Evolutionary conservation across 306 rosid species (phyloP), one percentile per base, ranked within the genome.

Genomic region (Ceratonia siliqua): DNA sequence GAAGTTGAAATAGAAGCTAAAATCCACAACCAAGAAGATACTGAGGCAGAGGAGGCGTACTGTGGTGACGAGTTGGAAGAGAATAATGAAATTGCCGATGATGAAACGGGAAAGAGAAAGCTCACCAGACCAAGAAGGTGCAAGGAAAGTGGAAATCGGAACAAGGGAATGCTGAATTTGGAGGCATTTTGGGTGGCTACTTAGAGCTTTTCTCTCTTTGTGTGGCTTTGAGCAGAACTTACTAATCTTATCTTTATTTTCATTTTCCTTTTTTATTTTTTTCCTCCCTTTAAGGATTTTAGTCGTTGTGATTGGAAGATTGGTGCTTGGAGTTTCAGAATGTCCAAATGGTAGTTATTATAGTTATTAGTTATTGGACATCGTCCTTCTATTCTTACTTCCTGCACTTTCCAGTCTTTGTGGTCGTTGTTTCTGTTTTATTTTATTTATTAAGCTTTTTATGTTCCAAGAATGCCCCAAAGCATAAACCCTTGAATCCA

Each of bases 311-410:
- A 55, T 74, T 62, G 78, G 71, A 63, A 68, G 72, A 70, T 48
- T 75, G 56, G 41, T 64, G 75, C 78, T 81, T 79, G 62, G 66
- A 69, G 71, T 78, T 74, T 82, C 64, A 65, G 18, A 70, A 61
- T 79, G 74, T 82, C 84, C 72, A 87, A 74, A 85, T 87, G 89
- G 62, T 71, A 83, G 98, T 86, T 92, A 83, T 83, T 83, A 73
- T 82, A 78, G 89, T 87, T 84, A 62, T 67, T 76, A 76, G 82
- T 79, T 72, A 73, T 78, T 64, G 65, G 70, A 82, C 71, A 46
- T 76, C 1, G 75, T 74, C 82, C 76, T 71, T 79, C 64, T 61
- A 18, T 59, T 41, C 46, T 62, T n/a, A n/a, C 35, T 62, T 69
- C 21, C 35, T n/a, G 22, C 7, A 24, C 62, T 36, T 13, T 39